Evolutionary conservation across 169 alveolate genomes (phyloP).

Genomic region (Eimeria praecox): DNA sequence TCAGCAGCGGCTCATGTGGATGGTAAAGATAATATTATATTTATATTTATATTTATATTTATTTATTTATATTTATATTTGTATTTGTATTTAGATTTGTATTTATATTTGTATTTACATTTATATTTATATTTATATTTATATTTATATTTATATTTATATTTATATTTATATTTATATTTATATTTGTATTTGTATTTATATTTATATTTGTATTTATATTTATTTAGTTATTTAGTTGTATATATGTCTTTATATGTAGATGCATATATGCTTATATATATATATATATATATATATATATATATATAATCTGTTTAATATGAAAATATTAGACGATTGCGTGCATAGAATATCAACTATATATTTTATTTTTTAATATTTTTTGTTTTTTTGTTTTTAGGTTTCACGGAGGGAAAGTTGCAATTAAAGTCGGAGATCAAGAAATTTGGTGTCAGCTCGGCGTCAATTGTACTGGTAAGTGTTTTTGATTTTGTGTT

Average conservation of each 20-base stretch:
- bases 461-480: constrained; percentile 82
- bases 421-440: constrained; percentile 74
- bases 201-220: constrained; percentile 85
- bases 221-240: neutral
- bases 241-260: neutral
- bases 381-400: neutral
- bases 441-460: constrained; percentile 82
- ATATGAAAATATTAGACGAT: too few species aligned
- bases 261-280: too few species aligned
- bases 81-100: too few species aligned
- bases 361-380: constrained; percentile 84
- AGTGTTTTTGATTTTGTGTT: too few species aligned
- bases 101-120: too few species aligned
- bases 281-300: too few species aligned
- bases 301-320: too few species aligned
- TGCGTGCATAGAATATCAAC: constrained; percentile 98
- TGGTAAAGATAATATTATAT: neutral
- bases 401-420: constrained; percentile 81
- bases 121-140: constrained; percentile 86
- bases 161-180: constrained; percentile 85
- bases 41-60: neutral
- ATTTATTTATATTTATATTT: neutral
- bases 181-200: neutral
- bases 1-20: constrained; percentile 80
- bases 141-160: neutral